phyloP scores from a whole-genome alignment of 176 grass and related monocot genomes.

The Rhynchospora breviuscula region DNA sequence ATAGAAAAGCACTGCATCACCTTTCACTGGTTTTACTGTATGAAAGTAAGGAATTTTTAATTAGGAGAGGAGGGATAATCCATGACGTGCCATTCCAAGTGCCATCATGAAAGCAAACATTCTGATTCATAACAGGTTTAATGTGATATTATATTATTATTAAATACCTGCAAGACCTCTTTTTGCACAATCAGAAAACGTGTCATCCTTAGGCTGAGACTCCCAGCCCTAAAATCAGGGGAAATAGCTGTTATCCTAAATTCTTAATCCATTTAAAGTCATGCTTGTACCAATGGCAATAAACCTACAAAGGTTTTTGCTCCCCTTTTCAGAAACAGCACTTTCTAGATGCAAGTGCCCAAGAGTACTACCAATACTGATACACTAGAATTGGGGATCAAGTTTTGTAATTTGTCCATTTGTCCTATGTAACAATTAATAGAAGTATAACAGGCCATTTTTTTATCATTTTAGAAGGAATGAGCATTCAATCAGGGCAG shows the following conservation, averaged over 20 bases:
- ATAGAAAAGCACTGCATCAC: conserved; percentile 59
- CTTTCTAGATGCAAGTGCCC: background rate
- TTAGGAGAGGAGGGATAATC: background rate
- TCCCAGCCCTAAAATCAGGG: conserved; percentile 43
- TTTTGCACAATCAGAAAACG: conserved; percentile 60
- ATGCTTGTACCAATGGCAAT: background rate
- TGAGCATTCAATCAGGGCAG: background rate
- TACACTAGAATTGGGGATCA: background rate
- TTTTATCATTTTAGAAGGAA: background rate
- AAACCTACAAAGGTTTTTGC: too few relatives aligned
- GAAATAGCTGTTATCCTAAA: background rate
- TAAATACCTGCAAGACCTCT: conserved; percentile 60
- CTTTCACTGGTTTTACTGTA: conserved; percentile 55
- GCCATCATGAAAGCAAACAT: background rate
- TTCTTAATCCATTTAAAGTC: background rate
- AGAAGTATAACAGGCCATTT: background rate
- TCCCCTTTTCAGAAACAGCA: background rate
- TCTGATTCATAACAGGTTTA: background rate
- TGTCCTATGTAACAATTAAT: background rate
- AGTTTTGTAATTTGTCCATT: background rate
- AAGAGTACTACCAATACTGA: background rate
- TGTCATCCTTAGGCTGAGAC: conserved; percentile 52
- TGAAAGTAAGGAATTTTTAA: background rate
- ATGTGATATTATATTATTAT: background rate
- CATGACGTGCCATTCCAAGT: background rate